Evolutionary conservation across 805 yeast genomes (phyloP).

Genomic region (Sungouiozyma intestinalis): DNA sequence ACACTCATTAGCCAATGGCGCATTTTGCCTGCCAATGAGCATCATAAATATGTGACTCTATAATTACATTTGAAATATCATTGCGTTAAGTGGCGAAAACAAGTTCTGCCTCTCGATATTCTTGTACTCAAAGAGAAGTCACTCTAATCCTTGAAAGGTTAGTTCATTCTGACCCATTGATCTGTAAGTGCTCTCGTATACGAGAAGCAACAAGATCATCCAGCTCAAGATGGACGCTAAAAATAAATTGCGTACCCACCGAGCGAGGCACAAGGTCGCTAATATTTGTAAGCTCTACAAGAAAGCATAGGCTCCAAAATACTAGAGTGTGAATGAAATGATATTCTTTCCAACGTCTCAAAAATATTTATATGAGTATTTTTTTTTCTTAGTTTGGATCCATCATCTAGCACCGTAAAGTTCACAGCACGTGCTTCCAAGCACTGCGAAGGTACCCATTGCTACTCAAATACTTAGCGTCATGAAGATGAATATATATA

Average conservation of each 20-base stretch:
- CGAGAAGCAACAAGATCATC: constrained; percentile 28
- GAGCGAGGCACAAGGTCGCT: constrained; percentile 58
- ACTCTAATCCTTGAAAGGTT: not conserved
- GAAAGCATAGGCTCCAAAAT: no score
- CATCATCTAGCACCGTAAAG: no score
- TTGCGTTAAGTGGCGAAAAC: constrained; percentile 7
- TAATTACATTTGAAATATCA: constrained; percentile 22
- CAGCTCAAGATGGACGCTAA: constrained; percentile 48
- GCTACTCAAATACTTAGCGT: not conserved
- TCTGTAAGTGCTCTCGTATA: constrained; percentile 1
- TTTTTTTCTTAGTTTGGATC: no score
- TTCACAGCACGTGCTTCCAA: no score
- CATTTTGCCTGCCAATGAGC: not conserved
- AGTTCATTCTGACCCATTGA: constrained; percentile 41
- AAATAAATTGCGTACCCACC: constrained; percentile 28
- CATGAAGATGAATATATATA: not conserved
- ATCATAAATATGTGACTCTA: constrained; percentile 12
- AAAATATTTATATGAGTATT: no score
- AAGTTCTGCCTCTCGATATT: constrained; percentile 28
- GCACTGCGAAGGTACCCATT: not conserved
- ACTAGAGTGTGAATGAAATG: no score
- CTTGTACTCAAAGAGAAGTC: constrained; percentile 51
- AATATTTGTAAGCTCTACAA: no score
- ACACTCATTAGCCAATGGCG: constrained; percentile 17
- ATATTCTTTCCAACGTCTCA: no score